Evolutionary conservation across 768 basidiomycete genomes (phyloP).

Genomic region (Calvatia gigantea): DNA sequence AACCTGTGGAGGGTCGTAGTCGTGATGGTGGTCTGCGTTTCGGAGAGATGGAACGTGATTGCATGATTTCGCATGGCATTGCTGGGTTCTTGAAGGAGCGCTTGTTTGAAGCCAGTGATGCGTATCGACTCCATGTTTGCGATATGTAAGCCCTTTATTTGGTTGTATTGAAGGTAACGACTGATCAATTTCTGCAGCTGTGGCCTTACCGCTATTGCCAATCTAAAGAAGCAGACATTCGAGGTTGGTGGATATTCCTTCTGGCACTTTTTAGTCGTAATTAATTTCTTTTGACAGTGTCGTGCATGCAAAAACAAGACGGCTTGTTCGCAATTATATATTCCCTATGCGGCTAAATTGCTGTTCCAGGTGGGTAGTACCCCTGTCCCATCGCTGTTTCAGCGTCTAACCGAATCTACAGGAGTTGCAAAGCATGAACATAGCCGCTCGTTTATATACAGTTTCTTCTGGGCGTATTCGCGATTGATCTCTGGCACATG

Average conservation of each 20-base stretch:
- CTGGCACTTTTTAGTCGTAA: neutral
- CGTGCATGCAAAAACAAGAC: conserved; percentile 98
- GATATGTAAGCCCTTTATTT: conserved; percentile 69
- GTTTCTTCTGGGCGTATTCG: conserved; percentile 84
- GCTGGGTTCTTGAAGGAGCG: conserved; percentile 98
- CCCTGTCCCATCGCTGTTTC: neutral
- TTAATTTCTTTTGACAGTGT: conserved; percentile 44
- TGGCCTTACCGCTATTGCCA: conserved; percentile 95
- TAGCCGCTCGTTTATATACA: conserved; percentile 83
- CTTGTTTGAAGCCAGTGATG: conserved; percentile 89
- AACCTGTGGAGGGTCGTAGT: conserved; percentile 98
- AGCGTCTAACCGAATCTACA: conserved; percentile 22
- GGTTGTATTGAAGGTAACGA: neutral
- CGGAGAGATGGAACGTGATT: conserved; percentile 99
- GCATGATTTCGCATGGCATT: conserved; percentile 99
- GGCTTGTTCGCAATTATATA: conserved; percentile 84
- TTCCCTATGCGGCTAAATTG: conserved; percentile 96
- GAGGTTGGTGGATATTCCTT: conserved; percentile 45
- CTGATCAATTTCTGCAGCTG: conserved; percentile 49
- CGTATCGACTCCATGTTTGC: conserved; percentile 92
- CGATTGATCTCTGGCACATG: conserved; percentile 41
- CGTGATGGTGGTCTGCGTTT: conserved; percentile 98
- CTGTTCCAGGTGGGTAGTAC: conserved; percentile 79
- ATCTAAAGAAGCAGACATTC: conserved; percentile 98
- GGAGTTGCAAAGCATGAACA: conserved; percentile 96